Conservation (phyloP, 768 basidiomycete species). For the Suillus decipiens region DNA sequence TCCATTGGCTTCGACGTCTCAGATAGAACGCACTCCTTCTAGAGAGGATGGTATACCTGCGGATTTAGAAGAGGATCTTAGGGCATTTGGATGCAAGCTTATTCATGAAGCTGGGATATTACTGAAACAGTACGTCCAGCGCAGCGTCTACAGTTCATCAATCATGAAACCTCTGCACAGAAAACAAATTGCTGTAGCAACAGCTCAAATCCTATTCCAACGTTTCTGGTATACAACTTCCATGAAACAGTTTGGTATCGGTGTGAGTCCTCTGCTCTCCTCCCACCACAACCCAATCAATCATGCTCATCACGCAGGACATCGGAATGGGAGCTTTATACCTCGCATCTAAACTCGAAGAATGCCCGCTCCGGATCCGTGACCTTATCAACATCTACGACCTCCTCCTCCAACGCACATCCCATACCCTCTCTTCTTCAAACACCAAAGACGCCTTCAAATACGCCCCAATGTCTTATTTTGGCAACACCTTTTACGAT, state of each 20-base stretch:
- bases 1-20: slow-evolving; percentile 80
- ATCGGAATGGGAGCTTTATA: slow-evolving; percentile 88
- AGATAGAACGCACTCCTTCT: slow-evolving; percentile 82
- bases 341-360: slow-evolving; percentile 89
- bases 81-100: slow-evolving; percentile 90
- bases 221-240: slow-evolving; percentile 96
- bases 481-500: slow-evolving; percentile 87
- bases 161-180: slow-evolving; percentile 36
- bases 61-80: slow-evolving; percentile 84
- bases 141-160: not conserved
- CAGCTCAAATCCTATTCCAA: slow-evolving; percentile 95
- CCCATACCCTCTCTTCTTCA: slow-evolving; percentile 44
- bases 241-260: slow-evolving; percentile 92
- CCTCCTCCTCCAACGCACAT: slow-evolving; percentile 75
- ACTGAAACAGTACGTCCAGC: slow-evolving; percentile 72
- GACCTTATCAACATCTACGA: slow-evolving; percentile 96
- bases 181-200: slow-evolving; percentile 96
- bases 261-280: slow-evolving; percentile 52
- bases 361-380: slow-evolving; percentile 88
- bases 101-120: slow-evolving; percentile 94
- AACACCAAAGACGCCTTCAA: slow-evolving; percentile 47
- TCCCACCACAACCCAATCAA: slow-evolving; percentile 11
- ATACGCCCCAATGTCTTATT: slow-evolving; percentile 88
- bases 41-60: slow-evolving; percentile 76
- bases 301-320: slow-evolving; percentile 51